Evolutionary conservation across 2,329 filamentous ascomycete genomes (phyloP).

Genomic region (Biscogniauxia mediterranea): DNA sequence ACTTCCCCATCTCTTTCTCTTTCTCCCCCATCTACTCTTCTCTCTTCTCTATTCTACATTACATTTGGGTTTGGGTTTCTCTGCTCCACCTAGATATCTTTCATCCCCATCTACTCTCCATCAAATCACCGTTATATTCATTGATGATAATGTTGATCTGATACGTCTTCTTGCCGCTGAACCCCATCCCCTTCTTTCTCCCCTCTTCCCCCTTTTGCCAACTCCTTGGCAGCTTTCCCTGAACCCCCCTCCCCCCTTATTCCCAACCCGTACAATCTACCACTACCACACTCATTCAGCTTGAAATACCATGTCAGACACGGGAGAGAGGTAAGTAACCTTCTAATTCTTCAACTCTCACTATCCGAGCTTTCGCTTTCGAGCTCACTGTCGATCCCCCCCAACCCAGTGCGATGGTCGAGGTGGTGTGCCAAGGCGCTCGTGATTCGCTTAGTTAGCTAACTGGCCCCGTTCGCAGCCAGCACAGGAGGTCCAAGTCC

Average conservation of each 20-base stretch:
- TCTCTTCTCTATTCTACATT: neutral
- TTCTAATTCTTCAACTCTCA: neutral
- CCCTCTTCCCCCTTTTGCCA: neutral
- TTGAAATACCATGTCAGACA: slow-evolving; percentile 35
- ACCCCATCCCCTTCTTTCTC: neutral
- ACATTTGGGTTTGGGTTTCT: neutral
- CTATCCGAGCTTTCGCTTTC: neutral
- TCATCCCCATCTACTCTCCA: neutral
- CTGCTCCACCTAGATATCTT: neutral
- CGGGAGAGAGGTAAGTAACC: slow-evolving; percentile 35
- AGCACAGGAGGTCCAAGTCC: slow-evolving; percentile 56
- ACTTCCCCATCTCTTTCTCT: neutral
- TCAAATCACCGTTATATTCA: neutral
- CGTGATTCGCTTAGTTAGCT: slow-evolving; percentile 9
- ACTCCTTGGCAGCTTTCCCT: neutral
- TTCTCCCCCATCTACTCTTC: neutral
- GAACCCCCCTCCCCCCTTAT: neutral
- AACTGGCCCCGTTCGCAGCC: slow-evolving; percentile 26
- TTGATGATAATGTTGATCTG: neutral
- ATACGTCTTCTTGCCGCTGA: neutral
- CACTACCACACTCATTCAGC: slow-evolving; percentile 4
- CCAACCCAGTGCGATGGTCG: no score
- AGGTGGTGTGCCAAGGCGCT: neutral
- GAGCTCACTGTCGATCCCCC: neutral
- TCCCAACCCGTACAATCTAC: neutral